phyloP scores from a whole-genome alignment of 495 filamentous ascomycete species.

The Penicillium arizonense region DNA sequence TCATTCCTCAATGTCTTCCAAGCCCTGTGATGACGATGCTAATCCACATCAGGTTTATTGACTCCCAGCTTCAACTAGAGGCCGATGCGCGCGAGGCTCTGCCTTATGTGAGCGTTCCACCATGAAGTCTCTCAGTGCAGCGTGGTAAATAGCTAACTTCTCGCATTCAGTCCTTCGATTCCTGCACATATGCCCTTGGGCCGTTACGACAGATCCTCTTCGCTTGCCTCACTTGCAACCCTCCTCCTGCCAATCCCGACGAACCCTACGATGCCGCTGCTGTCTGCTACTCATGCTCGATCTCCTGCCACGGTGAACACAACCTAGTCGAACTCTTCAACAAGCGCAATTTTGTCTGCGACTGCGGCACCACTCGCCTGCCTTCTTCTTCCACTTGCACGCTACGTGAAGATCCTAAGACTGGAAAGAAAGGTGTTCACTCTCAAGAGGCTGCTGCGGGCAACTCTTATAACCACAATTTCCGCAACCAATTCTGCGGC shows the following conservation, averaged over 20 bases:
- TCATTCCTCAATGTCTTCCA: background rate
- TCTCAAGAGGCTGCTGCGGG: constrained; percentile 67
- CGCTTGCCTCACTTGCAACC: constrained; percentile 90
- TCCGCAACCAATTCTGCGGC: constrained; percentile 86
- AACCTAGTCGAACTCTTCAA: constrained; percentile 93
- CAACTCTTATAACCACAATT: constrained; percentile 95
- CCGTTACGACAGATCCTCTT: constrained; percentile 84
- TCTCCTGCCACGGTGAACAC: constrained; percentile 95
- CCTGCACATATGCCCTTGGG: constrained; percentile 85
- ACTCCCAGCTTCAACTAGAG: constrained; percentile 85
- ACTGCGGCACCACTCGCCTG: constrained; percentile 88
- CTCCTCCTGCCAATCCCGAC: constrained; percentile 60
- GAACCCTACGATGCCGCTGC: constrained; percentile 72
- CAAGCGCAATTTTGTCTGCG: constrained; percentile 93
- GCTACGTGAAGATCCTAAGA: constrained; percentile 70
- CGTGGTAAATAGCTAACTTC: constrained; percentile 8
- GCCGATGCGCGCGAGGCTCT: constrained; percentile 91
- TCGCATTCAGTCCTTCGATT: constrained; percentile 71
- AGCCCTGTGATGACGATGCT: background rate
- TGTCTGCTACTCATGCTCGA: constrained; percentile 95
- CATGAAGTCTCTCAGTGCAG: constrained; percentile 1
- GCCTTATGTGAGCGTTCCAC: constrained; percentile 65
- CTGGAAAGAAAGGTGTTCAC: constrained; percentile 73
- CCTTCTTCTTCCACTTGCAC: constrained; percentile 68
- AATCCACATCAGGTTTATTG: constrained; percentile 66